Evolutionary conservation across 495 filamentous ascomycete species (phyloP), one percentile per base, ranked within the genome.

Genomic region (Lichenothelia convexa): DNA sequence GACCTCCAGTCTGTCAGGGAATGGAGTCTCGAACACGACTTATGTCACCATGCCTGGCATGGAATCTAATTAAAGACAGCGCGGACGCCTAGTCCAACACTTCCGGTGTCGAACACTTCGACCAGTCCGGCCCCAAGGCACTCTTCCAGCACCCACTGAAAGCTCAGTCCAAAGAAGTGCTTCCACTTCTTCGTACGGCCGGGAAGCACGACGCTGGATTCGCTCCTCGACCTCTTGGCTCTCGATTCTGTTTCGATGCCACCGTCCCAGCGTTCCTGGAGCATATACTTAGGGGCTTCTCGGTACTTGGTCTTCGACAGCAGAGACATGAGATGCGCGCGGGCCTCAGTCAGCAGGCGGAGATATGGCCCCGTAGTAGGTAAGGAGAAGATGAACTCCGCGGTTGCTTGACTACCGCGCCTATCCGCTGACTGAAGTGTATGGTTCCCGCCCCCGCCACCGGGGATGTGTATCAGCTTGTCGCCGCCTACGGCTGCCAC

Each of bases 101-200:
- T 86, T 19, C 78, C 66, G 11, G 84, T 93, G 47, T 89, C 77
- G 51, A 93, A 91, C 4, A 82, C 55, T 54, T 92, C 84, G 20
- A 89, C 61, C n/a, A 81, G 43, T 6, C 84, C 84, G 2, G 73
- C 66, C 0, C 83, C 83, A 9, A 86, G 66, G 27, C 78, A 76
- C 49, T 89, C 81, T 24, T 71, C 76, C 12, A 91, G 45, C 8
- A 78, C 65, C 80, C 80, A 91, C 30, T 75, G 71, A 50, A 89
- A 91, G 7, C 56, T 59, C 48, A 89, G 57, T 2, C 84, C 84
- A 43, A 75, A 73, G 41, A 85, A 71, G 5, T 76, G 67, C 50
- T 72, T 79, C 84, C 84, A 93, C 54, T 80, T 86, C 51, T 69
- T 74, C 13, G 83, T 87, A 46, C 71, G 62, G 0, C 77, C 80